Percentiles rank a stretch among this genome's conserved stretches.
Conservation (phyloP, 805 yeast genomes). For the Vanderwaltozyma verrucispora region DNA sequence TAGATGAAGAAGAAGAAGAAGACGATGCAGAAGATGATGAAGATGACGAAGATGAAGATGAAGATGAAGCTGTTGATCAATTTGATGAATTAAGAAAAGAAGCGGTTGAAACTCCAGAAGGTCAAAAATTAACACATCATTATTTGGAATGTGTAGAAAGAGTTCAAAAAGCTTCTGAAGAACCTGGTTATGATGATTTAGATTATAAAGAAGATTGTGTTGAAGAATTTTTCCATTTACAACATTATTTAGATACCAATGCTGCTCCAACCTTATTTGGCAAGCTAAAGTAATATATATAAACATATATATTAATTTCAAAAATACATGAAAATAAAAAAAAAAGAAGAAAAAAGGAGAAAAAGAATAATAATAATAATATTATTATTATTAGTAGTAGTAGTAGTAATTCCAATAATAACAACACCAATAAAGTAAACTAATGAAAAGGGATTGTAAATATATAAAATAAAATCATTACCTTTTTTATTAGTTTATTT, state of each 20-base stretch:
- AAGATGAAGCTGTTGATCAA: constrained; percentile 59
- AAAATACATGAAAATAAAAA: no score
- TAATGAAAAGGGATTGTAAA: no score
- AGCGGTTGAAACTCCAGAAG: constrained; percentile 56
- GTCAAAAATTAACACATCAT: constrained; percentile 74
- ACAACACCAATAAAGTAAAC: no score
- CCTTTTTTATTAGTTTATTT: no score
- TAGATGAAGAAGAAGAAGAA: constrained; percentile 25
- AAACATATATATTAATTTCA: no score
- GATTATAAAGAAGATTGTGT: constrained; percentile 93
- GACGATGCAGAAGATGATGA: constrained; percentile 40
- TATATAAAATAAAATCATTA: no score
- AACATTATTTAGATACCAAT: constrained; percentile 87
- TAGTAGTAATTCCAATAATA: no score
- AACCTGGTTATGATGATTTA: constrained; percentile 68
- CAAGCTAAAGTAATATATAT: constrained; percentile 78
- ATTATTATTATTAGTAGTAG: no score
- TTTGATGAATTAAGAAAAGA: constrained; percentile 55
- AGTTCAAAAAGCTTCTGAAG: constrained; percentile 80
- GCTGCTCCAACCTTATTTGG: constrained; percentile 83
- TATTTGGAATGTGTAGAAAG: constrained; percentile 92
- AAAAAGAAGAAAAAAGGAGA: no score
- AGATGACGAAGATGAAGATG: constrained; percentile 59
- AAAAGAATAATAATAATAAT: no score
- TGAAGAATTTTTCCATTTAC: constrained; percentile 95